A percentile compares a stretch with the other conserved stretches of the same genome.
These are phyloP conservation scores for Aspergillus panamensis DNA, from an alignment of 495 filamentous ascomycete genomes.

Conservation along the genomic window DNA sequence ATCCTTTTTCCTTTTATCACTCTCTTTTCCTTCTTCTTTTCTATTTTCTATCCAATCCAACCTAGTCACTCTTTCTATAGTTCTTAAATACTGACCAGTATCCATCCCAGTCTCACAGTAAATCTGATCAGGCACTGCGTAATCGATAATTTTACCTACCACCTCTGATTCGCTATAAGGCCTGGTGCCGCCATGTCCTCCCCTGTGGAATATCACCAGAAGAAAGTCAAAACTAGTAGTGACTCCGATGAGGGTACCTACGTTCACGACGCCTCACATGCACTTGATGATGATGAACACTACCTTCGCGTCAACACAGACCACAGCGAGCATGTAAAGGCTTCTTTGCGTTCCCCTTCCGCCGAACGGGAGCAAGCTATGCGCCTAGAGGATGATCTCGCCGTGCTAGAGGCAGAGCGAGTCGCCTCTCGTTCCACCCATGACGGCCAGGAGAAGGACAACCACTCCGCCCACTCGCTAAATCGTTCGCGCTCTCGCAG, in stretches of 20 bases:
- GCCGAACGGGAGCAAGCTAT: slow-evolving; percentile 62
- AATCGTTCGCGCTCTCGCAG: slow-evolving; percentile 48
- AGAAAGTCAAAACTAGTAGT: slow-evolving; percentile 23
- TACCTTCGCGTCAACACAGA: slow-evolving; percentile 36
- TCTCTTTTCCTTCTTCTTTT: slow-evolving; percentile 8
- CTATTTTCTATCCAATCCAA: slow-evolving; percentile 1
- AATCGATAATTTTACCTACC: neutral
- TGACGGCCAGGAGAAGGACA: slow-evolving; percentile 36
- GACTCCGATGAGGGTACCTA: slow-evolving; percentile 39
- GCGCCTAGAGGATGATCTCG: slow-evolving; percentile 78
- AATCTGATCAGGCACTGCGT: neutral
- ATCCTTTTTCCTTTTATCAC: slow-evolving; percentile 1
- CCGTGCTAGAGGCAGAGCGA: slow-evolving; percentile 77
- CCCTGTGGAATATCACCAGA: slow-evolving; percentile 42
- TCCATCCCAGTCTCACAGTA: slow-evolving; percentile 1
- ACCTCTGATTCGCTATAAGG: slow-evolving; percentile 16
- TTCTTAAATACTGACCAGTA: neutral
- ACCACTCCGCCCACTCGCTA: slow-evolving; percentile 42
- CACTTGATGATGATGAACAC: slow-evolving; percentile 24
- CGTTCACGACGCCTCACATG: slow-evolving; percentile 30
- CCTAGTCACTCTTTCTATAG: slow-evolving; percentile 1
- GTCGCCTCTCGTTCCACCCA: slow-evolving; percentile 58
- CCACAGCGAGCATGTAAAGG: slow-evolving; percentile 26
- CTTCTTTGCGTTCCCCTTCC: slow-evolving; percentile 43
- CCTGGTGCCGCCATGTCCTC: slow-evolving; percentile 50